Evolutionary conservation across 2,329 filamentous ascomycete species (phyloP), one percentile per base, ranked within the genome.

Genomic region (Hypoxylon sp.): DNA sequence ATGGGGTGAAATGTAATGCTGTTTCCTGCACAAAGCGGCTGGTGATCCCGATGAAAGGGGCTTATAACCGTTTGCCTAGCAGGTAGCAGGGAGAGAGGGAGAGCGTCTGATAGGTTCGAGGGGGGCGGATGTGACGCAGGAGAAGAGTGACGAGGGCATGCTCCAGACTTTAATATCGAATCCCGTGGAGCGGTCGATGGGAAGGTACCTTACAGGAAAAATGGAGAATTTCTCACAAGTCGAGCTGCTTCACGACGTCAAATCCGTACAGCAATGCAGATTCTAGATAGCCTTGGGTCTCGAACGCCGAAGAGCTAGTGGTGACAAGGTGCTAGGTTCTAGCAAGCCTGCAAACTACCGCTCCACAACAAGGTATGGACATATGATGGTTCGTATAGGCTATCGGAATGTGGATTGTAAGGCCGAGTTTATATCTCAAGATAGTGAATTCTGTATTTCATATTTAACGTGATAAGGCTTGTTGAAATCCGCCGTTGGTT

Each of bases 131-230:
- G 67, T 67, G 61, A 69, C 67, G 58, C 67, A 57, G 63, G 29
- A 63, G 55, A 55, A 61, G 27, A 19, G 41, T 61, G 61, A 63
- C 45, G 67, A 67, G 67, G 61, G 59, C 25, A 51, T 55, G 61
- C 58, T 64, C 61, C 61, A 61, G 67, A 68, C 55, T 68, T 68
- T 67, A 65, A 67, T 69, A 70, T 68, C 32, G 50, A 67, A 59
- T 59, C 54, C 50, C 43, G 51, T 69, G 61, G 64, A 67, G 63
- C 61, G 64, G 61, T 63, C 25, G 56, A 61, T 58, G 34, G 34
- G 37, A 53, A 63, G 43, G 67, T 69, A 65, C 64, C 67, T 68
- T 70, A 68, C 59, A 63, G 63, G 56, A 60, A 67, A 69, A 60
- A 53, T 63, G 61, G 67, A 55, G 64, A 65, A 50, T 12, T 43